Evolutionary conservation across 2,329 filamentous ascomycete species (phyloP).

Genomic region (Xylaria sp.): DNA sequence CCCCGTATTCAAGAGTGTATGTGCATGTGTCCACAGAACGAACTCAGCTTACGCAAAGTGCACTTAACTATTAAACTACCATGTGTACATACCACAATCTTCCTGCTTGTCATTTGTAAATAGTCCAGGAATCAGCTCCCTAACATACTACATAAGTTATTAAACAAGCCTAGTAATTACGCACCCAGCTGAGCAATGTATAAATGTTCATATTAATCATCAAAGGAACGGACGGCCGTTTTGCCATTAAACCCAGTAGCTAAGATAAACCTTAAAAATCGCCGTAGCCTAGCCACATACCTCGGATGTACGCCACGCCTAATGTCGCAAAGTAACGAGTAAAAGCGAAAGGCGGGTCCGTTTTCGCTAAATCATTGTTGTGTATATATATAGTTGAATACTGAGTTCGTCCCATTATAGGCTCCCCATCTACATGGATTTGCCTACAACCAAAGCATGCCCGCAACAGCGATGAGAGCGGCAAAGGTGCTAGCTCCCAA

Average conservation of each 20-base stretch:
- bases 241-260: constrained; percentile 14
- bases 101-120: too few species aligned
- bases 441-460: constrained; percentile 39
- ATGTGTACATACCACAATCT: too few species aligned
- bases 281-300: not conserved
- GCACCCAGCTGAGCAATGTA: too few species aligned
- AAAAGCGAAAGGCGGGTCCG: not conserved
- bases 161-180: too few species aligned
- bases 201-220: not conserved
- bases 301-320: constrained; percentile 1
- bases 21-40: too few species aligned
- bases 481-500: constrained; percentile 42
- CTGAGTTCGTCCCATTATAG: constrained; percentile 3
- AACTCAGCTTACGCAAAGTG: too few species aligned
- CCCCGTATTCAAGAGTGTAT: too few species aligned
- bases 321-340: not conserved
- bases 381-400: constrained; percentile 10
- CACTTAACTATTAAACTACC: too few species aligned
- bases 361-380: not conserved
- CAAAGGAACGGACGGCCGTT: constrained; percentile 6
- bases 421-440: not conserved
- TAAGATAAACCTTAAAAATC: constrained; percentile 13
- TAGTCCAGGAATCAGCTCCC: too few species aligned
- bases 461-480: constrained; percentile 40
- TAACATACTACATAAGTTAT: too few species aligned